phyloP scores from a whole-genome alignment of 495 filamentous ascomycete species.

The Astrothelium subdiscretum region DNA sequence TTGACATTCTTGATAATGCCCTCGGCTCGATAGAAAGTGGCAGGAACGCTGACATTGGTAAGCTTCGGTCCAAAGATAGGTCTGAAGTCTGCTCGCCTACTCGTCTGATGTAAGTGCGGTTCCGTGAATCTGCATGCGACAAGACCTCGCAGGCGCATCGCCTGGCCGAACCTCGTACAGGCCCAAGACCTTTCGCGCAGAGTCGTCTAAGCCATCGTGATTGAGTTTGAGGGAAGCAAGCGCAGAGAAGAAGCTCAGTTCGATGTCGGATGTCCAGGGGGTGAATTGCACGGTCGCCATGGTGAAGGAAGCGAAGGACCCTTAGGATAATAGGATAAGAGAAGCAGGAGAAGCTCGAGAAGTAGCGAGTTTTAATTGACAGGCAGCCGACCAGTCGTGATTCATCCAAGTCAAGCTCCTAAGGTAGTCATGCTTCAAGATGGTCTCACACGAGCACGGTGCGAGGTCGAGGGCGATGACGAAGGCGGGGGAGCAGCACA shows the following conservation, averaged over 20 bases:
- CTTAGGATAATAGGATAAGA: no score
- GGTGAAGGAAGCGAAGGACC: constrained; percentile 2
- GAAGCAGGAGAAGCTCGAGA: no score
- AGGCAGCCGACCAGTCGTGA: not conserved
- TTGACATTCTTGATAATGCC: constrained; percentile 94
- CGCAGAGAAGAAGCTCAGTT: constrained; percentile 85
- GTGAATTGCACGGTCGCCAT: constrained; percentile 50
- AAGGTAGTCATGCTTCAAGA: not conserved
- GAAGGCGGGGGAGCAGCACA: not conserved
- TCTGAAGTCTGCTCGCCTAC: constrained; percentile 37
- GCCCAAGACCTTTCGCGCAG: constrained; percentile 74
- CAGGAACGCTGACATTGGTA: not conserved
- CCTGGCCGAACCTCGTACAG: constrained; percentile 71
- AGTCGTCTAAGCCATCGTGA: constrained; percentile 90
- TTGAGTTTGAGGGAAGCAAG: constrained; percentile 86
- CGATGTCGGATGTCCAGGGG: constrained; percentile 84
- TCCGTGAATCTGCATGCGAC: constrained; percentile 77
- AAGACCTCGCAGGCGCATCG: constrained; percentile 56
- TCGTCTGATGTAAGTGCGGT: constrained; percentile 71
- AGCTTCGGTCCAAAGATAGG: not conserved
- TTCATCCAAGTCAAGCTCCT: not conserved
- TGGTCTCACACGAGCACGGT: not conserved
- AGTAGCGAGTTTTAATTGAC: no score
- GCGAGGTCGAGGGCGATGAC: not conserved
- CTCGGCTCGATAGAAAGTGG: constrained; percentile 60